Percentiles rank a stretch among this genome's conserved stretches.
Evolutionary conservation across 306 rosid genomes (phyloP).

Genomic region (Castanea mollissima): DNA sequence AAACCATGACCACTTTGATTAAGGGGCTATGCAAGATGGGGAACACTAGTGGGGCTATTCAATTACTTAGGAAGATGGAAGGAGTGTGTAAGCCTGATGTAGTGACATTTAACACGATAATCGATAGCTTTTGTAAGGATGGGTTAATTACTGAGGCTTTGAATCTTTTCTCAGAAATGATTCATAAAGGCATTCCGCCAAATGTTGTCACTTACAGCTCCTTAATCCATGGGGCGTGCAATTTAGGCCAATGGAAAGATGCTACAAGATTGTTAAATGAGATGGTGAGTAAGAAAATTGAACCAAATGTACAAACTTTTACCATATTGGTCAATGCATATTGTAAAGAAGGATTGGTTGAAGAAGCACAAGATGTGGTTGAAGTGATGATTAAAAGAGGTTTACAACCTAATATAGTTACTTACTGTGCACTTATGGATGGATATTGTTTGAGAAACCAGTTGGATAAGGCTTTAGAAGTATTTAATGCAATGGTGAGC

Average conservation of each 20-base stretch:
- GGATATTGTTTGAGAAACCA: slow-evolving; percentile 31
- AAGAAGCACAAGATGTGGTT: slow-evolving; percentile 22
- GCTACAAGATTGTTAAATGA: slow-evolving; percentile 27
- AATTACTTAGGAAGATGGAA: too few relatives aligned
- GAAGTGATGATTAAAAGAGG: slow-evolving; percentile 22
- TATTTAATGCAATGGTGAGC: slow-evolving; percentile 15
- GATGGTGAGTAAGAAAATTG: slow-evolving; percentile 25
- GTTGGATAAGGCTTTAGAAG: slow-evolving; percentile 15
- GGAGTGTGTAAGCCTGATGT: slow-evolving; percentile 5
- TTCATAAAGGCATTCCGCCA: slow-evolving; percentile 19
- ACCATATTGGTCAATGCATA: slow-evolving; percentile 28
- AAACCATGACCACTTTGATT: background rate
- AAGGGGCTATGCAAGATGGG: background rate
- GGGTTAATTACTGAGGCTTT: slow-evolving; percentile 25
- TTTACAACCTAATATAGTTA: slow-evolving; percentile 13
- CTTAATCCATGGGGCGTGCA: slow-evolving; percentile 33
- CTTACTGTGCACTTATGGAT: slow-evolving; percentile 30
- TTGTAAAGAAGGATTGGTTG: slow-evolving; percentile 28
- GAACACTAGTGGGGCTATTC: too few relatives aligned
- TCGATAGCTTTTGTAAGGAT: slow-evolving; percentile 38
- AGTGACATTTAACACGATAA: slow-evolving; percentile 26
- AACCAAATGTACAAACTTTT: slow-evolving; percentile 30
- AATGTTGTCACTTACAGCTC: slow-evolving; percentile 31
- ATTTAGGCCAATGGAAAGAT: slow-evolving; percentile 24
- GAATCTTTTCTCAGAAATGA: slow-evolving; percentile 19